Evolutionary conservation across 2,329 filamentous ascomycete genomes (phyloP).

Genomic region (Colletotrichum cuscutae): DNA sequence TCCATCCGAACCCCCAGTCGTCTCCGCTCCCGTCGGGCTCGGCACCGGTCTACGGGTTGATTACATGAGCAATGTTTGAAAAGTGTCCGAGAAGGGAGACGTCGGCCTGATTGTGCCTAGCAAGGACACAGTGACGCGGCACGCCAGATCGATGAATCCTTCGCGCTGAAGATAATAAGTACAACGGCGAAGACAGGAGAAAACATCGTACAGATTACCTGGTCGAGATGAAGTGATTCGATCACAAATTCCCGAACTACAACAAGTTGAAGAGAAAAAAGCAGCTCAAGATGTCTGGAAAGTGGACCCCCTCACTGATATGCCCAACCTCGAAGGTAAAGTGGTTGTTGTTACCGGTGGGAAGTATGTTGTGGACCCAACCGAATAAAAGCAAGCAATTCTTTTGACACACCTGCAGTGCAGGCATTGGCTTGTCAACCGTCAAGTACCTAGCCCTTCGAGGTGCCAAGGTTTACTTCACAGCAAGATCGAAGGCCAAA

Average conservation of each 20-base stretch:
- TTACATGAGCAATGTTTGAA: neutral
- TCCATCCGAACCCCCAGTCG: neutral
- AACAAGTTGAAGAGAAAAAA: neutral
- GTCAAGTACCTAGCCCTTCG: constrained; percentile 39
- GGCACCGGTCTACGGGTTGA: neutral
- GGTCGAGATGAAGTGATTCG: no score
- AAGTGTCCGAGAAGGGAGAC: neutral
- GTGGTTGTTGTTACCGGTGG: constrained; percentile 41
- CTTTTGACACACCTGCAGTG: constrained; percentile 19
- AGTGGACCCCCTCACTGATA: constrained; percentile 34
- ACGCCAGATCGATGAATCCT: neutral
- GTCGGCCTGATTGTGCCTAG: neutral
- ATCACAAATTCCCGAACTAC: no score
- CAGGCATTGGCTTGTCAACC: constrained; percentile 39
- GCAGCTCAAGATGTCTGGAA: neutral
- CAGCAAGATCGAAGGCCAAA: constrained; percentile 38
- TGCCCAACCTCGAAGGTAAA: constrained; percentile 39
- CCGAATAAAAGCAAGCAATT: neutral
- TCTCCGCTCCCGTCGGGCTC: neutral
- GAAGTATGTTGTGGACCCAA: constrained; percentile 35
- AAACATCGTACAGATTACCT: neutral
- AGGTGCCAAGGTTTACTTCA: constrained; percentile 43
- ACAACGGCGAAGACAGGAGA: neutral
- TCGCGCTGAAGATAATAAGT: neutral
- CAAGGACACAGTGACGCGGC: neutral